phyloP scores from a whole-genome alignment of 2,329 filamentous ascomycete genomes.

The Pseudogymnoascus sp. region DNA sequence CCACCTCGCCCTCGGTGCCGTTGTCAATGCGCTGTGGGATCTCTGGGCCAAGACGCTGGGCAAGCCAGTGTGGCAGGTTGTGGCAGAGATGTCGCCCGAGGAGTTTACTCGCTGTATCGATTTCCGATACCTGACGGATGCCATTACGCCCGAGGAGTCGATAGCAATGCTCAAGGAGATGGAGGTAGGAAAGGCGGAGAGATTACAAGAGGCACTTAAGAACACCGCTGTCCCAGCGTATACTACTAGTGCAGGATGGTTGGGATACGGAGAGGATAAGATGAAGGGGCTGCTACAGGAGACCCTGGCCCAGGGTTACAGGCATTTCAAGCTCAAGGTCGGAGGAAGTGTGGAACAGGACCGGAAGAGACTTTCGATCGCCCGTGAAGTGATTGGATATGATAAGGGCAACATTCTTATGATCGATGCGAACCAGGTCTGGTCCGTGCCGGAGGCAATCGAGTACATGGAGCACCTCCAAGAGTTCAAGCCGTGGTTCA shows the following conservation, averaged over 20 bases:
- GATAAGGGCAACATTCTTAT: constrained; percentile 76
- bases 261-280: constrained; percentile 79
- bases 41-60: constrained; percentile 76
- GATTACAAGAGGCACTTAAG: constrained; percentile 62
- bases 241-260: constrained; percentile 79
- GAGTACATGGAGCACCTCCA: constrained; percentile 71
- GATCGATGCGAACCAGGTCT: constrained; percentile 86
- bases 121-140: constrained; percentile 87
- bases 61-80: constrained; percentile 82
- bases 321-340: constrained; percentile 84
- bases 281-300: constrained; percentile 65
- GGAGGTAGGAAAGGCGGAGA: constrained; percentile 57
- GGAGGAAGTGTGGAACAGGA: constrained; percentile 64
- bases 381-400: constrained; percentile 69
- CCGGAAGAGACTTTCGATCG: constrained; percentile 58
- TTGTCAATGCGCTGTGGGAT: constrained; percentile 87
- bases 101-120: constrained; percentile 81
- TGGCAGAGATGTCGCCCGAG: constrained; percentile 79
- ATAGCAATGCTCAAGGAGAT: constrained; percentile 57
- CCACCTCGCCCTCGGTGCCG: constrained; percentile 76
- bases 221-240: constrained; percentile 76
- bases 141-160: constrained; percentile 75
- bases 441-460: constrained; percentile 81
- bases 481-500: constrained; percentile 83
- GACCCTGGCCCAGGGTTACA: constrained; percentile 66